These are phyloP conservation scores for Allium fistulosum DNA, from an alignment of 106 monocot species.

Conservation along the genomic window DNA sequence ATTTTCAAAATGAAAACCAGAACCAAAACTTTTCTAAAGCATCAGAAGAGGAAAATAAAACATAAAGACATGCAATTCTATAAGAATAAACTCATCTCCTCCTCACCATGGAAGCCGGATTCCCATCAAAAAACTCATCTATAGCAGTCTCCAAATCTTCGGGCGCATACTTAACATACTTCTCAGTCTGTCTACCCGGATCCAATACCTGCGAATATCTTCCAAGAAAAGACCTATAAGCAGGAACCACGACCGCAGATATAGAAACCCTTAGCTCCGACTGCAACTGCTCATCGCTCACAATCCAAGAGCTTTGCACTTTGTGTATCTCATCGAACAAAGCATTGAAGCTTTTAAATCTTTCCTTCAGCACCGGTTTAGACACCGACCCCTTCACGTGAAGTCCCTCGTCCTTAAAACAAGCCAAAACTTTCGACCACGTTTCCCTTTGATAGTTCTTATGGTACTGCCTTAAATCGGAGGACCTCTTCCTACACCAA, in stretches of 20 bases:
- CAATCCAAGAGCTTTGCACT: constrained; percentile 20
- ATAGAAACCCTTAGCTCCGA: constrained; percentile 23
- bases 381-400: constrained; percentile 6
- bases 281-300: constrained; percentile 23
- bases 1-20: not conserved
- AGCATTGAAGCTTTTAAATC: constrained; percentile 27
- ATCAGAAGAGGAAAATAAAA: not conserved
- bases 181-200: constrained; percentile 24
- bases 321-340: constrained; percentile 22
- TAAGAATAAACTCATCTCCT: constrained; percentile 6
- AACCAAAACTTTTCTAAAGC: no score
- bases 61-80: not conserved
- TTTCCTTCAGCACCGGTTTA: constrained; percentile 19
- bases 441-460: constrained; percentile 30
- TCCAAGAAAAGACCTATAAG: constrained; percentile 19
- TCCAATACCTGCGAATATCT: constrained; percentile 15
- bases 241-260: constrained; percentile 15
- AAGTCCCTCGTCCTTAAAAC: constrained; percentile 22
- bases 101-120: constrained; percentile 6
- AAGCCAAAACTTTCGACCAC: constrained; percentile 15
- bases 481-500: constrained; percentile 21
- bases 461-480: constrained; percentile 20
- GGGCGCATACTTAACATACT: constrained; percentile 20
- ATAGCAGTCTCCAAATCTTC: constrained; percentile 16
- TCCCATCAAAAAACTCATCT: constrained; percentile 21